Evolutionary conservation across 768 basidiomycete species (phyloP), one percentile per base, ranked within the genome.

Genomic region (Lyophyllum shimeji): DNA sequence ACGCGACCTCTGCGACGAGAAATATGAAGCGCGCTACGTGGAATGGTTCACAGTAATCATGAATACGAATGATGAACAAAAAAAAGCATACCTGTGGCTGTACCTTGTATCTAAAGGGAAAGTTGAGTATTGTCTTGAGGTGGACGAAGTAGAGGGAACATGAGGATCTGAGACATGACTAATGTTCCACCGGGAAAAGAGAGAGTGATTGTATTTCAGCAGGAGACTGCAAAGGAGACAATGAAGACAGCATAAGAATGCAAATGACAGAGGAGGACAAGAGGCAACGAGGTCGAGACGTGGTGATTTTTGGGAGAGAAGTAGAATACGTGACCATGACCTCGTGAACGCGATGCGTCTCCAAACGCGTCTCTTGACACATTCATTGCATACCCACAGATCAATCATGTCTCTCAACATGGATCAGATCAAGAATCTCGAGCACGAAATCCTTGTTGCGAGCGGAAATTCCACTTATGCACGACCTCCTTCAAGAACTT

Each of bases 391-490:
- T 37, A 11, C 11, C 34, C 15, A 11, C 15, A 17, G 34, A 11
- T 37, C 34, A 37, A 44, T 64, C 58, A 52, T 46, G 20, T 7
- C 33, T 46, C 8, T 57, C 49, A n/a, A 55, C 58, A 2, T 42
- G 52, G 11, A 25, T 49, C 4, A 60, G 51, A 21, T 39, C 55
- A 1, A 37, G 55, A 39, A 60, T 49, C 46, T 55, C 55, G 25
- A 51, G 52, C 9, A 63, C 59, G 29, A 45, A 59, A 21, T 64
- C 62, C 51, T 65, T 50, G 12, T 51, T 7, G 40, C 20, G 1
- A 48, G 37, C 11, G n/a, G 37, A 9, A 54, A 54, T 25, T 2
- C 20, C 12, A 40, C 15, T 11, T 54, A 3, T 37, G 12, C 34
- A 12, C 34, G 12, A 37, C 12, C 34, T 12, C 8, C 34, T 37